Evolutionary conservation across 164 flowering plant species (phyloP), one percentile per base, ranked within the genome.

Genomic region (Berberis thunbergii): DNA sequence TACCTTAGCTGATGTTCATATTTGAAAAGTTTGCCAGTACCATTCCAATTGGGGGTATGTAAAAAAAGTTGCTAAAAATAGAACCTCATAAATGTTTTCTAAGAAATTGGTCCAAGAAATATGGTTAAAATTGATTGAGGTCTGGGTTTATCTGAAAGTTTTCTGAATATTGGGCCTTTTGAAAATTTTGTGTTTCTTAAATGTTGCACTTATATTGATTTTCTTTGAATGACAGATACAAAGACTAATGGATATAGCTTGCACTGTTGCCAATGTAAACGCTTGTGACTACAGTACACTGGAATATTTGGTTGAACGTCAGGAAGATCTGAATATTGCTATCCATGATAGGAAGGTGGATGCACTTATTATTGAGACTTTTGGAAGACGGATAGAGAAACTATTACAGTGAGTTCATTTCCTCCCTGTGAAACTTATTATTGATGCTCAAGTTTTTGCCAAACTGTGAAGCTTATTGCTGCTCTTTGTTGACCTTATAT

Each of bases 381-480:
- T 94, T 80, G 99, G 99, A 70, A 81, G 91, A 68, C 89, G 97
- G 40, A 86, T 91, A 73, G 97, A 91, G 79, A 94, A 87, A 73
- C 76, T 94, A 62, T 60, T 94, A 70, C 91, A 86, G 97, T 91
- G 75, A 91, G 96, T 87, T 45, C 11, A 57, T 26, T 26, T 26
- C 26, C 26, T 26, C 26, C 0, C 26, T 26, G 26, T 26, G 26
- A 26, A 26, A 26, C 26, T 26, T 26, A 26, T 26, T 26, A 26
- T 26, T 26, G 26, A 26, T 26, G 26, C 26, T 26, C 26, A 26
- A 26, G 26, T 26, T 26, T 26, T 26, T 26, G 26, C 26, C 26
- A 26, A 26, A 26, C 26, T 26, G 26, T 26, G 26, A 26, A 26
- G 26, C 26, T 26, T 26, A 26, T 26, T 26, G 26, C 26, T 26